Conservation (phyloP, 768 basidiomycete genomes). For the Chiua virens region DNA sequence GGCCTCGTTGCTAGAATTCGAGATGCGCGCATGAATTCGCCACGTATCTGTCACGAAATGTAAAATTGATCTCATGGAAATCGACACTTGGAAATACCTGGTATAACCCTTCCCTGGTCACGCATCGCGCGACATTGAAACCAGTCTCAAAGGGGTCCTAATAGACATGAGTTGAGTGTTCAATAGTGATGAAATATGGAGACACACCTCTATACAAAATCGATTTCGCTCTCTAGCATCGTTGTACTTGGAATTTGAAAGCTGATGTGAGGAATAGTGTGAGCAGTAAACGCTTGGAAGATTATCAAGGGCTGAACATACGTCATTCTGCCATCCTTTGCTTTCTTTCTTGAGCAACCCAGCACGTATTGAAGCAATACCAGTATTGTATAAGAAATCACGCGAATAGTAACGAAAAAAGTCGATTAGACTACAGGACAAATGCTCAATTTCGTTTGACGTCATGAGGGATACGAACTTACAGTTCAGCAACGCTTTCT, state of each 20-base stretch:
- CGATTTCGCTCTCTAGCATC: slow-evolving; percentile 87
- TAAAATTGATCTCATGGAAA: neutral
- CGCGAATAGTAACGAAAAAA: slow-evolving; percentile 97
- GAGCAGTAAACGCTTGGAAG: slow-evolving; percentile 7
- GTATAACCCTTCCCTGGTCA: slow-evolving; percentile 94
- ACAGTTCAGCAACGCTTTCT: slow-evolving; percentile 93
- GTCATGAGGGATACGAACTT: slow-evolving; percentile 28
- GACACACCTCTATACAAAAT: slow-evolving; percentile 87
- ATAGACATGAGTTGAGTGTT: slow-evolving; percentile 1
- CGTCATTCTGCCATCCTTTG: slow-evolving; percentile 96
- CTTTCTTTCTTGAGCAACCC: slow-evolving; percentile 86
- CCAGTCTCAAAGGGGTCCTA: slow-evolving; percentile 97
- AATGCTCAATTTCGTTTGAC: slow-evolving; percentile 3
- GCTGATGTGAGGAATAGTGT: slow-evolving; percentile 29
- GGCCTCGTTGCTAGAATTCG: slow-evolving; percentile 80
- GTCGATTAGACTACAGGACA: slow-evolving; percentile 76
- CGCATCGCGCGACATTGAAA: slow-evolving; percentile 95
- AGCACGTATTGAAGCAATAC: slow-evolving; percentile 87
- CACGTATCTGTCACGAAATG: slow-evolving; percentile 74
- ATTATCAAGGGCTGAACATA: slow-evolving; percentile 37
- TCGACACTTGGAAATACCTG: slow-evolving; percentile 49
- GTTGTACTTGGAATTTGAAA: slow-evolving; percentile 56
- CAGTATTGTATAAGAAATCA: slow-evolving; percentile 89
- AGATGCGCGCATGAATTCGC: slow-evolving; percentile 96
- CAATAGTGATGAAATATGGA: neutral